Evolutionary conservation across 345 rosid species (phyloP), one percentile per base, ranked within the genome.

Genomic region (Eucalyptus coolabah): DNA sequence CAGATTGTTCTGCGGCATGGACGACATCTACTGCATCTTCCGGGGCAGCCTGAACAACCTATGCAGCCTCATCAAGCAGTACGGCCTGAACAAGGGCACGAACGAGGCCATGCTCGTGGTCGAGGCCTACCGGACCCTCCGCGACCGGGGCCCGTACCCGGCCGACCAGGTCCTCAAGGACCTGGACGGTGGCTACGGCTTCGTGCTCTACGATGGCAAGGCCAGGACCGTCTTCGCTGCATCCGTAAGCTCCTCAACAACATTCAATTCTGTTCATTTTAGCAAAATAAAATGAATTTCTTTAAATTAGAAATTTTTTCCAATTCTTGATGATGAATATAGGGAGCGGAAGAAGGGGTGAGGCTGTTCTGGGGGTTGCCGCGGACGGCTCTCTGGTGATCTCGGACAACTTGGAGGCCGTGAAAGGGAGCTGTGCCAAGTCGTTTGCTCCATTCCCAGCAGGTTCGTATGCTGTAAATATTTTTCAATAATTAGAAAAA

Each of bases 101-200:
- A 92, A 95, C 19, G 97, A 96, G 91, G 97, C 98, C 50, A 92
- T 95, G 96, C 88, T 95, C 85, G 93, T 95, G 21, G 92, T 95
- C 21, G 95, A 96, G 89, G 96, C 97, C 3, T 96, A 96, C 88
- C 88, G 94, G 91, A 95, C 98, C 59, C 94, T 96, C 50, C 94
- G 98, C 19, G 97, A 96, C 91, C 94, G 97, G 1, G 98, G 98
- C 12, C 98, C 98, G 1, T 95, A 93, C 89, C 98, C 98, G 1
- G 96, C 96, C 13, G 94, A 95, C 72, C 93, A 96, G 90, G 98
- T 96, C 37, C 95, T 96, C 15, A 91, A 90, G 88, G 98, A 95
- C 81, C 94, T 96, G 16, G 98, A 96, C 2, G 98, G 98, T 14
- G 69, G 88, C 87, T 96, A 93, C 51, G 94, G 96, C 1, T 96